Base-by-base conservation (phyloP, 2,329 filamentous ascomycete species). In the Aspergillus proliferans region DNA sequence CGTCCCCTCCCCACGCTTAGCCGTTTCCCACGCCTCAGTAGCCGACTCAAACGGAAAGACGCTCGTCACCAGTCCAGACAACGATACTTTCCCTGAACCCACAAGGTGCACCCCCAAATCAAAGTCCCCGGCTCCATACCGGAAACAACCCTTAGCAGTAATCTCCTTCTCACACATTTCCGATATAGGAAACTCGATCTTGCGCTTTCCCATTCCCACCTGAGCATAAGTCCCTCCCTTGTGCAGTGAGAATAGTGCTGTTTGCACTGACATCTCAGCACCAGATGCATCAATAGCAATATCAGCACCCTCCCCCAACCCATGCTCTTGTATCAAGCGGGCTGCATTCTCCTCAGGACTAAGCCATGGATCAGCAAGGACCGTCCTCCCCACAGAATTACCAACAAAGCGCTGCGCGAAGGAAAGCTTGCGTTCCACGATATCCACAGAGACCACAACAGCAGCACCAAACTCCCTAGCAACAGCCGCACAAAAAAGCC, bases 401-500 rank as follows among this genome's bases (percentile, higher is more conserved):
- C 54, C 52, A 7, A 65, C 53, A 22, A 74, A 45, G 18, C 24
- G 28, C 21, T 30, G 39, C 1, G 61, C 82, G 57, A 83, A 84
- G 51, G 77, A 67, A 26, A 85, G 77, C 9, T 82, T 80, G 3
- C 78, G 77, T 38, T 73, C 71, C 48, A 82, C 77, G 12, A 85
- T 71, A 54, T 85, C 83, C 9, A 78, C 76, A 44, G 84, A 80
- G 4, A 79, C 80, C 18, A 85, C 77, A 21, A 74, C 71, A 1
- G 75, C 74, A 55, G 80, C 83, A 24, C 81, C 81, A n/a, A 80
- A 78, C 56, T 79, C 76, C 33, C 77, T 71, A 2, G 82, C 81
- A 74, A 84, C 82, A 33, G 80, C 80, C 4, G 81, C 80, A 6
- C 79, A 80, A 48, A 85, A 70, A 2, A 85, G 70, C 1, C 82